These are phyloP conservation scores for Breviolum minutum DNA, from an alignment of 73 alveolate genomes.

Conservation along the genomic window DNA sequence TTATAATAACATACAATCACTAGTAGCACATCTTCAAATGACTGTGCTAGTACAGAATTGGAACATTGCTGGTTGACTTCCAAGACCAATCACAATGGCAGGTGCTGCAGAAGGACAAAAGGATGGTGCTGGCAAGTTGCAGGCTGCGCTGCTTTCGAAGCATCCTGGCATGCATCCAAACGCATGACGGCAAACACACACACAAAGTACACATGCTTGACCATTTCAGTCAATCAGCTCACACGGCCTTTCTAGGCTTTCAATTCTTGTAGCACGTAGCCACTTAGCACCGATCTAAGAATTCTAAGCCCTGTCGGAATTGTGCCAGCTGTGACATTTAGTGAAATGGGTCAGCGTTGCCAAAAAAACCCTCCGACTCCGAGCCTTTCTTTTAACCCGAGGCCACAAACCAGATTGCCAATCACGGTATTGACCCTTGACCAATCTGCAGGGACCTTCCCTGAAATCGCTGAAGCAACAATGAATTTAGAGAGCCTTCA, in stretches of 20 bases:
- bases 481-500: not conserved
- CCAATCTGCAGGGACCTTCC: no score
- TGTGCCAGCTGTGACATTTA: not conserved
- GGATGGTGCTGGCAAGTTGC: not conserved
- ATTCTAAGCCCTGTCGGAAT: not conserved
- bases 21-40: not conserved
- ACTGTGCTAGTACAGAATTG: not conserved
- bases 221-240: no score
- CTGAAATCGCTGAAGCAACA: not conserved
- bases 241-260: not conserved
- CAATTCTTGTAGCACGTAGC: not conserved
- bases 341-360: not conserved
- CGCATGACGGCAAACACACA: not conserved
- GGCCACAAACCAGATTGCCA: not conserved
- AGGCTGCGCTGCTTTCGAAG: conserved; percentile 34
- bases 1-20: not conserved
- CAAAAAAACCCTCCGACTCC: not conserved
- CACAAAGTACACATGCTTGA: not conserved
- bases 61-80: not conserved
- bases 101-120: not conserved
- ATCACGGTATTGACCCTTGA: not conserved
- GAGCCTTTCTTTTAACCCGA: not conserved
- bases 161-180: conserved; percentile 23
- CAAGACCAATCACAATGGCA: not conserved
- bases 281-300: not conserved